These are phyloP conservation scores for Hypoxylon sp. DNA, from an alignment of 2,329 filamentous ascomycete genomes.

Conservation along the genomic window DNA sequence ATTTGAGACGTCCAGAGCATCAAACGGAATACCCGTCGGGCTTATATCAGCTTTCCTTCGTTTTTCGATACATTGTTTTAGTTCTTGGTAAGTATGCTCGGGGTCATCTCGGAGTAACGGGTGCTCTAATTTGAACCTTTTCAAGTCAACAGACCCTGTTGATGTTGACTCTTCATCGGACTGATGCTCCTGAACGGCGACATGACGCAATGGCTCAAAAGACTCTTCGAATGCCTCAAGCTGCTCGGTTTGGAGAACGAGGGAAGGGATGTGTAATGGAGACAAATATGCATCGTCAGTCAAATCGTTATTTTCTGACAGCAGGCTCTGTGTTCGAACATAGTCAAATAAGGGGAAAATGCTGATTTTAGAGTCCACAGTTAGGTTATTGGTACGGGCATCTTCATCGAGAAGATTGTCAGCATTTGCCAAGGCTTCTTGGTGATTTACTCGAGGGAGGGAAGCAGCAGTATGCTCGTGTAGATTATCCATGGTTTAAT, in stretches of 20 bases:
- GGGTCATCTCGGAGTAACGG: slow-evolving; percentile 41
- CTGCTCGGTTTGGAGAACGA: slow-evolving; percentile 31
- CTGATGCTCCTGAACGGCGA: slow-evolving; percentile 19
- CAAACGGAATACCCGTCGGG: slow-evolving; percentile 37
- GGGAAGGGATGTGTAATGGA: slow-evolving; percentile 30
- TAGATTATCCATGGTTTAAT: no score
- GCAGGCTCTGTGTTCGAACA: slow-evolving; percentile 16
- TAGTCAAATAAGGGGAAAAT: slow-evolving; percentile 26
- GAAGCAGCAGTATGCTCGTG: no score
- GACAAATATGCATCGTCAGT: slow-evolving; percentile 32
- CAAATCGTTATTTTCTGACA: slow-evolving; percentile 11
- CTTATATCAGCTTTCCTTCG: slow-evolving; percentile 29
- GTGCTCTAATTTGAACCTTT: slow-evolving; percentile 39
- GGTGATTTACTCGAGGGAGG: slow-evolving; percentile 9
- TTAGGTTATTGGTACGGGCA: slow-evolving; percentile 40
- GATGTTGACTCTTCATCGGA: background rate
- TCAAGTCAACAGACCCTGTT: slow-evolving; percentile 7
- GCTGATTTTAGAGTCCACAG: slow-evolving; percentile 39
- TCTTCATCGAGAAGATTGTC: slow-evolving; percentile 43
- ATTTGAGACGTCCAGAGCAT: slow-evolving; percentile 36
- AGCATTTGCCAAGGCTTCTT: no score
- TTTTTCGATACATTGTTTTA: slow-evolving; percentile 29
- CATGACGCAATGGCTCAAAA: slow-evolving; percentile 25
- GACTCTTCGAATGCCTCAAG: slow-evolving; percentile 32
- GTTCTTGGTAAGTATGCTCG: slow-evolving; percentile 41